phyloP scores from a whole-genome alignment of 805 yeast genomes.

The Barnettozyma populi region DNA sequence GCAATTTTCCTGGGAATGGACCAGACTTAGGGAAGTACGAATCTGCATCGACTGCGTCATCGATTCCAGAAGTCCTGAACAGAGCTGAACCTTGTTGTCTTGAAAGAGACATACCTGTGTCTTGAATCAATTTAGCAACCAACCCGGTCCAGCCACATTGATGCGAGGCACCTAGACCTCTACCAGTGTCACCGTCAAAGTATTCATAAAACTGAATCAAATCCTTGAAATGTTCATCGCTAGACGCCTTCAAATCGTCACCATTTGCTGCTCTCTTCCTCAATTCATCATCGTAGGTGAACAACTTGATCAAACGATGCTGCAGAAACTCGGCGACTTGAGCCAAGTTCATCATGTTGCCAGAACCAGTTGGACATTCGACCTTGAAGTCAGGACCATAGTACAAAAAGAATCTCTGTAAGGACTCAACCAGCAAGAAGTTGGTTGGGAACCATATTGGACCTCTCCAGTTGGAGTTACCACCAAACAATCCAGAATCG shows the following conservation, averaged over 20 bases:
- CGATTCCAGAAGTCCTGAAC: not conserved
- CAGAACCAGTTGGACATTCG: slow-evolving; percentile 85
- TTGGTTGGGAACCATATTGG: slow-evolving; percentile 96
- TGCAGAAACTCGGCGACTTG: slow-evolving; percentile 89
- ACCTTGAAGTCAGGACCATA: slow-evolving; percentile 83
- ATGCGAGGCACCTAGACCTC: slow-evolving; percentile 90
- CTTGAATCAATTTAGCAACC: slow-evolving; percentile 87
- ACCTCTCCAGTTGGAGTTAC: slow-evolving; percentile 96
- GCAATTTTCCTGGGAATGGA: slow-evolving; percentile 48
- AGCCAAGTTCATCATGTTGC: slow-evolving; percentile 68
- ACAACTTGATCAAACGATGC: slow-evolving; percentile 75
- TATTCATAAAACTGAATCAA: slow-evolving; percentile 78
- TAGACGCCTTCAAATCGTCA: slow-evolving; percentile 51
- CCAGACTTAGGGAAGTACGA: slow-evolving; percentile 25
- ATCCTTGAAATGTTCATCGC: slow-evolving; percentile 69
- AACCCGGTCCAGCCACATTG: slow-evolving; percentile 97
- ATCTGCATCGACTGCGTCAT: slow-evolving; percentile 8
- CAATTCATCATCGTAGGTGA: slow-evolving; percentile 57
- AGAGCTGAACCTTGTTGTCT: slow-evolving; percentile 28
- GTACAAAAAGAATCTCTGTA: slow-evolving; percentile 81
- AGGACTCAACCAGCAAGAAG: slow-evolving; percentile 77
- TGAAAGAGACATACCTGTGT: slow-evolving; percentile 66
- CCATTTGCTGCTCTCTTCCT: slow-evolving; percentile 79
- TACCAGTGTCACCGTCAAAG: slow-evolving; percentile 91
- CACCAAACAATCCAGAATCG: slow-evolving; percentile 92